Percentiles rank a stretch among this genome's conserved stretches.
Conservation (phyloP, 2,329 filamentous ascomycete species). For the Aspergillus sp. region DNA sequence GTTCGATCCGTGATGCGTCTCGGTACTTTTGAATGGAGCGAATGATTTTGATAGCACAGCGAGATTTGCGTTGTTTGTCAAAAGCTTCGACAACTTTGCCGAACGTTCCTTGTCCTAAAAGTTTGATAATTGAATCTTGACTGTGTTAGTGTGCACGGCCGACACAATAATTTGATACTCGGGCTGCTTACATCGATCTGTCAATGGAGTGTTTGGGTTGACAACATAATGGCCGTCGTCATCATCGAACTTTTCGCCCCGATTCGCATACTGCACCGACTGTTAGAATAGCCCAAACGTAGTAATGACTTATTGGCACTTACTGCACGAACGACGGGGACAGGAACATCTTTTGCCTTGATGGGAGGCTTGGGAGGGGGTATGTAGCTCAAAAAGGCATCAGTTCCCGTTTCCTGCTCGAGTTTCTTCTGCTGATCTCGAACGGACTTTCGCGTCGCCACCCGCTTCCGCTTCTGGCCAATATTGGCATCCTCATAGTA, state of each 20-base stretch:
- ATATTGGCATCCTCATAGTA: slow-evolving; percentile 68
- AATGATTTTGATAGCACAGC: slow-evolving; percentile 97
- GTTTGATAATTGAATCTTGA: slow-evolving; percentile 79
- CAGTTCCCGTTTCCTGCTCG: slow-evolving; percentile 68
- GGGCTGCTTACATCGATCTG: slow-evolving; percentile 77
- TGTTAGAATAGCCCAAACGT: slow-evolving; percentile 8
- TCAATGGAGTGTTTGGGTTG: slow-evolving; percentile 78
- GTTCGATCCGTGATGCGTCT: slow-evolving; percentile 90
- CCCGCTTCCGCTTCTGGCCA: slow-evolving; percentile 88
- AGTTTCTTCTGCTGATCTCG: slow-evolving; percentile 79
- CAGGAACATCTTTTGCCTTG: slow-evolving; percentile 78
- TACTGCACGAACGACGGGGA: slow-evolving; percentile 61
- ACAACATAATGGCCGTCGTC: slow-evolving; percentile 98
- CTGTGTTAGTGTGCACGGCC: slow-evolving; percentile 18
- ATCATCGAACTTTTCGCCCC: slow-evolving; percentile 79
- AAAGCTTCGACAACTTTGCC: slow-evolving; percentile 95
- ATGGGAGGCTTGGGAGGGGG: slow-evolving; percentile 85
- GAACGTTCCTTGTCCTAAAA: slow-evolving; percentile 95
- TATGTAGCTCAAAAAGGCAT: slow-evolving; percentile 75
- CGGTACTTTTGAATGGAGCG: slow-evolving; percentile 97
- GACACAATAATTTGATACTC: background rate
- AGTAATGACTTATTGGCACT: slow-evolving; percentile 27
- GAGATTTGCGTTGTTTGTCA: slow-evolving; percentile 72
- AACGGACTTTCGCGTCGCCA: slow-evolving; percentile 71
- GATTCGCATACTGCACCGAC: slow-evolving; percentile 45